A percentile compares a stretch with the other conserved stretches of the same genome.
Evolutionary conservation across 768 basidiomycete genomes (phyloP).

Genomic region (Tylopilus balloui): DNA sequence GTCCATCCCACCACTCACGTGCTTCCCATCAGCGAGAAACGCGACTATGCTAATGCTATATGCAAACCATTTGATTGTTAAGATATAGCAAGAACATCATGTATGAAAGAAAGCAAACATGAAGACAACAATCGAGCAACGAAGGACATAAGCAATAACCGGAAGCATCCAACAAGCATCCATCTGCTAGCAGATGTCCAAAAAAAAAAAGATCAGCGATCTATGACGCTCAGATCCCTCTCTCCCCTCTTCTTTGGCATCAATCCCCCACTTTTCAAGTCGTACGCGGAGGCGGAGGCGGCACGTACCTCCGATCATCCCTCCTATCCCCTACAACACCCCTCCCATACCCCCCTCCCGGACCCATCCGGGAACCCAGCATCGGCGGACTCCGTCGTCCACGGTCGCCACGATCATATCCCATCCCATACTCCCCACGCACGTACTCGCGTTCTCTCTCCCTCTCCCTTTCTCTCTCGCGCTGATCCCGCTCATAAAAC

Average conservation of each 20-base stretch:
- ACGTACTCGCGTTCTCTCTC: slow-evolving; percentile 27
- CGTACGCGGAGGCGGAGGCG: slow-evolving; percentile 23
- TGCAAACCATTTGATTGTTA: no score
- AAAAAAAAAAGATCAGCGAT: no score
- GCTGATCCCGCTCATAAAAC: slow-evolving; percentile 31
- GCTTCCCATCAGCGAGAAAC: no score
- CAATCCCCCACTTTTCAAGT: slow-evolving; percentile 1
- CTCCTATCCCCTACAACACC: slow-evolving; percentile 23
- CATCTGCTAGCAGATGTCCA: not conserved
- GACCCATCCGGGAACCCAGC: slow-evolving; percentile 14
- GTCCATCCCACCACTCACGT: no score
- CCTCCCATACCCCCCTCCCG: slow-evolving; percentile 19
- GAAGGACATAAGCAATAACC: no score
- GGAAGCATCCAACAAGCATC: no score
- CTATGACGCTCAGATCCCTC: no score
- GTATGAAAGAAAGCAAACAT: no score
- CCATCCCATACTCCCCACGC: slow-evolving; percentile 27
- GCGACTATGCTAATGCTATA: no score
- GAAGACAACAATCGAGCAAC: no score
- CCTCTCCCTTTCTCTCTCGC: not conserved
- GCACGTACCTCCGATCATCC: slow-evolving; percentile 38
- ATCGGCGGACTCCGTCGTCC: slow-evolving; percentile 29
- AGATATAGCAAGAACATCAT: no score
- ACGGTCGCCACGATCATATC: slow-evolving; percentile 35
- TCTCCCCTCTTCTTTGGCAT: not conserved